Evolutionary conservation across 2,329 filamentous ascomycete genomes (phyloP), one percentile per base, ranked within the genome.

Genomic region (Coccinonectria pachysandricola): DNA sequence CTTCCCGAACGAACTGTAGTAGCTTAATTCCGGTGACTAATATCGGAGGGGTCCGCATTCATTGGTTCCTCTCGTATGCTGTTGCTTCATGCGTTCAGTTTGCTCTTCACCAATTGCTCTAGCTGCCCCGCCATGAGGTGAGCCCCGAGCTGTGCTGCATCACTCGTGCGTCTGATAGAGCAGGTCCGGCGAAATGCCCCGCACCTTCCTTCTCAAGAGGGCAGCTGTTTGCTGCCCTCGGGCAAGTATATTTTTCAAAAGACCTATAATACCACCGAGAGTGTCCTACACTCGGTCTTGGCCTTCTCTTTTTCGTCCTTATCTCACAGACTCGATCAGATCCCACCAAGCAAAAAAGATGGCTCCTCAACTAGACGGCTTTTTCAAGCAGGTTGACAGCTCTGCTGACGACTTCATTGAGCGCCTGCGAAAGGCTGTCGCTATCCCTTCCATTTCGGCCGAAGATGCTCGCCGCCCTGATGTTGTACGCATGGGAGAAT

Each of bases 401-500:
- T 68, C 87, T 48, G 71, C 85, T 26, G 72, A 77, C 42, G 66
- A 74, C 52, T 95, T 94, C 62, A 92, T 94, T 57, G 80, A 92
- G 46, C 79, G 88, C 45, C 75, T 98, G 34, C 73, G 83, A 50
- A 76, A 87, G 59, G 91, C 91, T 28, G 91, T 98, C 34, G 88
- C 87, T 27, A 98, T 98, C 48, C 91, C 91, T 12, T 98, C 91
- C 37, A 71, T 98, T 53, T 96, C 88, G 17, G 83, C 88, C 24
- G 87, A 95, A 37, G 85, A 91, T 50, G 79, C 80, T 43, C 79
- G 84, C 50, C 78, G 91, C 34, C 78, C 78, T 29, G 87, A 98
- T 68, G 91, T 98, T 37, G 75, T 98, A 50, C 84, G 79, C 65
- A 98, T 98, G 91, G 91, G 84, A 46, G 70, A 94, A 48, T 98